phyloP scores from a whole-genome alignment of 805 yeast species.

The Suhomyces prunicola region DNA sequence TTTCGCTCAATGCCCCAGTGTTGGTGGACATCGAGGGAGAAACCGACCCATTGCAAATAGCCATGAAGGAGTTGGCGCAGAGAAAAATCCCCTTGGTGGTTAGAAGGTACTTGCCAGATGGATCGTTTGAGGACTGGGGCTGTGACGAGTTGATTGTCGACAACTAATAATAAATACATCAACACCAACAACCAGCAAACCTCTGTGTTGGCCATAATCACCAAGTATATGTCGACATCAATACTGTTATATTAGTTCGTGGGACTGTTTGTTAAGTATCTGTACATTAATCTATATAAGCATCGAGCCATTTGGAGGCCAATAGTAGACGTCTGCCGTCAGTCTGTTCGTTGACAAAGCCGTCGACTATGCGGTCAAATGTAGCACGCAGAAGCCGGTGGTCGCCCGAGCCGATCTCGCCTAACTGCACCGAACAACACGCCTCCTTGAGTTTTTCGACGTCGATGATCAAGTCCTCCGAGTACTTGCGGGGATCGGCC shows the following conservation, averaged over 20 bases:
- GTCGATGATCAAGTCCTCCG: slow-evolving; percentile 43
- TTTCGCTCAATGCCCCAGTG: slow-evolving; percentile 97
- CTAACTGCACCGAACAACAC: slow-evolving; percentile 44
- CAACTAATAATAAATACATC: slow-evolving; percentile 2
- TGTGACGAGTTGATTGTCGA: slow-evolving; percentile 96
- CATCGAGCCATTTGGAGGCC: slow-evolving; percentile 61
- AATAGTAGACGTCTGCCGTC: slow-evolving; percentile 58
- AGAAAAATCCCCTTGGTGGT: slow-evolving; percentile 93
- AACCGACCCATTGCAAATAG: slow-evolving; percentile 96
- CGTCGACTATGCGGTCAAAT: slow-evolving; percentile 49
- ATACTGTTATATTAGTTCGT: no score
- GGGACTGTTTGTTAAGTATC: no score
- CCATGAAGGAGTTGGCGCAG: slow-evolving; percentile 94
- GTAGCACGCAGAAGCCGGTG: slow-evolving; percentile 39
- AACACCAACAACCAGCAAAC: no score
- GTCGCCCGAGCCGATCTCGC: slow-evolving; percentile 47
- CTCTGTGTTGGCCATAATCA: no score
- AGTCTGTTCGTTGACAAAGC: slow-evolving; percentile 54
- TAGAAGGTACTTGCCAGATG: slow-evolving; percentile 95
- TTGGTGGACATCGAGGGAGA: slow-evolving; percentile 98
- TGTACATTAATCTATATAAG: slow-evolving; percentile 36
- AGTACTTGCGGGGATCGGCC: slow-evolving; percentile 13
- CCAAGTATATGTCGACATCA: no score
- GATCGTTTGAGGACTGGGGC: slow-evolving; percentile 97
- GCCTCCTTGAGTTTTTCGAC: slow-evolving; percentile 47